Evolutionary conservation across 208 protist genomes (phyloP).

Genomic region (Strigomonas galati): DNA sequence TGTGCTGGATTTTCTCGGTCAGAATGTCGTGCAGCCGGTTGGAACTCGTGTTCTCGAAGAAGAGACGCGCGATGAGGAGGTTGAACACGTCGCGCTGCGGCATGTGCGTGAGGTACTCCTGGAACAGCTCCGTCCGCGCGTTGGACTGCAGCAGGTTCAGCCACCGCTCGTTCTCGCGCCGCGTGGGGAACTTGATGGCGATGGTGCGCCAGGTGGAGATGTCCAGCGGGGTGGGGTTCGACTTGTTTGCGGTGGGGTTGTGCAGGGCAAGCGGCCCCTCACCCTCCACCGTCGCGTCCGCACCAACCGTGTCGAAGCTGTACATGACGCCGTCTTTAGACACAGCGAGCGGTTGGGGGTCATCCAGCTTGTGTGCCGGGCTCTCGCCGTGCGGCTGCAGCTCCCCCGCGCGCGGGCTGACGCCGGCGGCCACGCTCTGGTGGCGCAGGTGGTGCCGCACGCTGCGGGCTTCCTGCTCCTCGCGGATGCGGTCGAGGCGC

Average conservation of each 20-base stretch:
- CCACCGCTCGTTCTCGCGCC: constrained; percentile 80
- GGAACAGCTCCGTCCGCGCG: constrained; percentile 58
- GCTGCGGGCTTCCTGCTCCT: constrained; percentile 10
- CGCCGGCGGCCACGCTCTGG: neutral
- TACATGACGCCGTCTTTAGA: no score
- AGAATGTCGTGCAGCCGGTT: constrained; percentile 60
- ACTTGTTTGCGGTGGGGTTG: neutral
- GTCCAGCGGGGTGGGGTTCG: neutral
- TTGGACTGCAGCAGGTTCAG: constrained; percentile 70
- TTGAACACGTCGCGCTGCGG: constrained; percentile 72
- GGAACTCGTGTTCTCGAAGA: constrained; percentile 79
- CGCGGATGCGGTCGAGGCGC: constrained; percentile 12
- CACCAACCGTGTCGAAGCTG: no score
- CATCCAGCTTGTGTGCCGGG: no score
- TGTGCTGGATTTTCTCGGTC: constrained; percentile 54
- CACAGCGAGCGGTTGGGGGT: no score
- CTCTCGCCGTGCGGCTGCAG: no score
- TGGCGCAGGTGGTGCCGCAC: neutral
- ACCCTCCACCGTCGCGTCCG: no score
- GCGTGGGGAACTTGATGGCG: constrained; percentile 74
- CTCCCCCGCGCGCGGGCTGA: no score
- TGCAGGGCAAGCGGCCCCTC: no score
- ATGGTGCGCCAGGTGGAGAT: constrained; percentile 43
- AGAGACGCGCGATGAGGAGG: constrained; percentile 70
- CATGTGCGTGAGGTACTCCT: constrained; percentile 58